Base-by-base conservation (phyloP, 2,329 filamentous ascomycete species). In the Verticillium nonalfalfae region DNA sequence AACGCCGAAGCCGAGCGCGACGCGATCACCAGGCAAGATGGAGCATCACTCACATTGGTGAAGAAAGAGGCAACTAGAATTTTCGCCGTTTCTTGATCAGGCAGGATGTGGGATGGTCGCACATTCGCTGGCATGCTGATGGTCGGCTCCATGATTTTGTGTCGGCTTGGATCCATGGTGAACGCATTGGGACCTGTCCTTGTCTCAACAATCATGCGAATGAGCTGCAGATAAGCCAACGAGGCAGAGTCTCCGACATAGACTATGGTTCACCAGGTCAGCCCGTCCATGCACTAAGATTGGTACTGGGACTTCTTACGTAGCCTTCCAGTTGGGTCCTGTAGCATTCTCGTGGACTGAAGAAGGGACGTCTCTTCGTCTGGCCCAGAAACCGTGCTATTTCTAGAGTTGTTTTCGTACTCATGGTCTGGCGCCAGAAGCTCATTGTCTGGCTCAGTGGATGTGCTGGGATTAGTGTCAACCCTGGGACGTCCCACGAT, bases 161-260 rank as follows among this genome's bases (percentile, higher is more conserved):
- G 83, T 56, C 83, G 78, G 59, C 78, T 76, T 15, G 82, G 81
- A 66, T 87, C 85, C 58, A 75, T 70, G 1, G 85, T 87, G 66
- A 89, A 89, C 0, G 78, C 72, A 3, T 84, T 87, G 0, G 74
- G 69, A 0, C 85, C 85, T 18, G 76, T 77, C 35, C 79, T 77
- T 9, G 74, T 81, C 64, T 84, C 81, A 4, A 88, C 84, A 65
- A 87, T 81, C 73, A 83, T 82, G 10, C 85, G 82, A 18, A 88
- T 79, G 55, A 85, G 74, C 61, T 87, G 82, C 3, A 88, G 73
- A 66, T 84, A 87, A 0, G 85, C 85, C 6, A 88, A 73, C 0
- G 83, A 84, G 1, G 85, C 84, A 1, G 86, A 85, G 65, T 87
- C 83, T n/a, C 86, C 85, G 63, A 87, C 77, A 64, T 87, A 88